Percentiles rank a stretch among this genome's conserved stretches.
Evolutionary conservation across 1,139 yeast species (phyloP).

Genomic region (Nakaseomyces bracarensis): DNA sequence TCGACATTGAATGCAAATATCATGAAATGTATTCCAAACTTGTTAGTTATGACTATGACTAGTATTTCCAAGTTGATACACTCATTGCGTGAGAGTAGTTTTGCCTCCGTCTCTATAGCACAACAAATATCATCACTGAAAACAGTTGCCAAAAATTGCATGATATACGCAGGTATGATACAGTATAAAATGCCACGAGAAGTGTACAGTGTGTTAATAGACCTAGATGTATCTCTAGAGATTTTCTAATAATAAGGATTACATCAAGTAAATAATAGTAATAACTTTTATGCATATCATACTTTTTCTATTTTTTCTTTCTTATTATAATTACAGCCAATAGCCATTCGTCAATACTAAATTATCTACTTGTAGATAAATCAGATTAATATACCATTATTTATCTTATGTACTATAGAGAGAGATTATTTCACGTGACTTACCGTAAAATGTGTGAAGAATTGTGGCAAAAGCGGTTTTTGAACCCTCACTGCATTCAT

Average conservation of each 20-base stretch:
- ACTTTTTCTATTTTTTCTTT: not conserved
- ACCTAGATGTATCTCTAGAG: conserved; percentile 46
- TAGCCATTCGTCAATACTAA: too few species aligned
- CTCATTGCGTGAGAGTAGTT: conserved; percentile 40
- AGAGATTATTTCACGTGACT: not conserved
- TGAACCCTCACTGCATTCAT: too few species aligned
- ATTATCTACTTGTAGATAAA: too few species aligned
- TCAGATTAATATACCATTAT: too few species aligned
- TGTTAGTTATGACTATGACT: conserved; percentile 76
- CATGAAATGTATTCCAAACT: conserved; percentile 69
- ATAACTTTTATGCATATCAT: not conserved
- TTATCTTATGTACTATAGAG: too few species aligned
- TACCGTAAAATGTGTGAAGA: not conserved
- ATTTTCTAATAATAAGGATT: not conserved
- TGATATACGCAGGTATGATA: conserved; percentile 93
- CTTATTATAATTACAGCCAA: too few species aligned
- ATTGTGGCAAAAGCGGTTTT: conserved; percentile 1
- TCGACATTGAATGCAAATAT: conserved; percentile 59
- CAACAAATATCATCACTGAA: conserved; percentile 51
- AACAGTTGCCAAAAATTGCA: conserved; percentile 71
- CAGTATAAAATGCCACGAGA: conserved; percentile 94
- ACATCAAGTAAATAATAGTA: not conserved
- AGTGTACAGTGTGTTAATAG: conserved; percentile 66
- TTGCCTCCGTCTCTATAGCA: conserved; percentile 38
- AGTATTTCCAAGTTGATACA: conserved; percentile 57